Percentiles rank a stretch among this genome's conserved stretches.
Conservation (phyloP, 306 rosid genomes). For the Datisca glomerata region DNA sequence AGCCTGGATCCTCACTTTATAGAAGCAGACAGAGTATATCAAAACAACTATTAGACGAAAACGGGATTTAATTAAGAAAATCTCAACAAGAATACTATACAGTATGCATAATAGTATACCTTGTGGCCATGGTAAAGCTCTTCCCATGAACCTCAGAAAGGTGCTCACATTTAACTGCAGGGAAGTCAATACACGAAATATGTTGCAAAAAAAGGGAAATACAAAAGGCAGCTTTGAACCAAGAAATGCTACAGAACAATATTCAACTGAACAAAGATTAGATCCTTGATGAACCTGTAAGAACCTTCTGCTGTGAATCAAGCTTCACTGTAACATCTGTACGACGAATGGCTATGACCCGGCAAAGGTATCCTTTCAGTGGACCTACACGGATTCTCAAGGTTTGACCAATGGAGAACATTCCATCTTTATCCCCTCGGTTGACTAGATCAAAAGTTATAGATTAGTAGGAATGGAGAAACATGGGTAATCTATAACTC, state of each 20-base stretch:
- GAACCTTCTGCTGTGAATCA: constrained; percentile 94
- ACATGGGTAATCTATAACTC: constrained; percentile 11
- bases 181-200: constrained; percentile 7
- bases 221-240: no score
- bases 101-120: constrained; percentile 33
- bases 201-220: no score
- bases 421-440: constrained; percentile 41
- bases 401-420: constrained; percentile 84
- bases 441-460: constrained; percentile 50
- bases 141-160: constrained; percentile 83
- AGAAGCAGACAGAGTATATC: constrained; percentile 17
- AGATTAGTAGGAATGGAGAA: constrained; percentile 12
- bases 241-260: no score
- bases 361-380: constrained; percentile 93
- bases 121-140: constrained; percentile 28
- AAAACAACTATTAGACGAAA: background rate
- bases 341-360: constrained; percentile 78
- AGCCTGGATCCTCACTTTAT: constrained; percentile 45
- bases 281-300: constrained; percentile 72
- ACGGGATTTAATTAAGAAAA: no score
- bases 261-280: constrained; percentile 6
- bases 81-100: background rate
- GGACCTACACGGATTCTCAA: constrained; percentile 95
- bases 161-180: constrained; percentile 77
- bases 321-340: constrained; percentile 88